phyloP scores from a whole-genome alignment of 148 eudicot species.

The Nepenthes gracilis region DNA sequence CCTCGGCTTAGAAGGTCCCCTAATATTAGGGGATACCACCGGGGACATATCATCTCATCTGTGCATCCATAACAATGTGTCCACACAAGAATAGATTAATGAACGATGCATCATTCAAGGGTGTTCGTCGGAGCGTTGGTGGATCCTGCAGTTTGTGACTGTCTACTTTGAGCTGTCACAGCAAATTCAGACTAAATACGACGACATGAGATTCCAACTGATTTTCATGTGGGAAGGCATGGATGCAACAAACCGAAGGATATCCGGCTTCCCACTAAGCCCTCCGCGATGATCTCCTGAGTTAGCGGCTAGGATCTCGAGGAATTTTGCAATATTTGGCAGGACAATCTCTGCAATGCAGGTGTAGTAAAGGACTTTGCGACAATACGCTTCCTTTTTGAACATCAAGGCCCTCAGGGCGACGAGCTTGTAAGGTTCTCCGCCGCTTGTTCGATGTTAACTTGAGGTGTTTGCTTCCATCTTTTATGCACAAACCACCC shows the following conservation, averaged over 20 bases:
- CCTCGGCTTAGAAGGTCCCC: no score
- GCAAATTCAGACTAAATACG: conserved; percentile 37
- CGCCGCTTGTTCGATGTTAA: conserved; percentile 55
- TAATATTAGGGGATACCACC: no score
- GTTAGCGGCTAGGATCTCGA: conserved; percentile 22
- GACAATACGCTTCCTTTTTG: conserved; percentile 93
- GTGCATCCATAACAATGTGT: no score
- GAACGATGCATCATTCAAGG: no score
- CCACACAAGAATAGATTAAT: no score
- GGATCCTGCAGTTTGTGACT: no score
- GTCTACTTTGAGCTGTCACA: neutral
- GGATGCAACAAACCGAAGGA: conserved; percentile 71
- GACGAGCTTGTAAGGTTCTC: conserved; percentile 71
- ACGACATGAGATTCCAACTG: conserved; percentile 97
- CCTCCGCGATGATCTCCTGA: conserved; percentile 12
- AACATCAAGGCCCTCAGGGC: conserved; percentile 74
- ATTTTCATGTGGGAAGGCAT: conserved; percentile 99
- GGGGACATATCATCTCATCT: no score
- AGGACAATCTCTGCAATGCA: conserved; percentile 73
- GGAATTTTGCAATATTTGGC: conserved; percentile 65
- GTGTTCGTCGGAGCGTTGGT: no score
- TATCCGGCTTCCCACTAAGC: conserved; percentile 32
- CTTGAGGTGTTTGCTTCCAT: conserved; percentile 88
- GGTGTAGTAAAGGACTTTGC: conserved; percentile 73
- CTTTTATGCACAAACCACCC: conserved; percentile 83